Evolutionary conservation across 2,329 filamentous ascomycete species (phyloP).

Genomic region (Cercospora zeina): DNA sequence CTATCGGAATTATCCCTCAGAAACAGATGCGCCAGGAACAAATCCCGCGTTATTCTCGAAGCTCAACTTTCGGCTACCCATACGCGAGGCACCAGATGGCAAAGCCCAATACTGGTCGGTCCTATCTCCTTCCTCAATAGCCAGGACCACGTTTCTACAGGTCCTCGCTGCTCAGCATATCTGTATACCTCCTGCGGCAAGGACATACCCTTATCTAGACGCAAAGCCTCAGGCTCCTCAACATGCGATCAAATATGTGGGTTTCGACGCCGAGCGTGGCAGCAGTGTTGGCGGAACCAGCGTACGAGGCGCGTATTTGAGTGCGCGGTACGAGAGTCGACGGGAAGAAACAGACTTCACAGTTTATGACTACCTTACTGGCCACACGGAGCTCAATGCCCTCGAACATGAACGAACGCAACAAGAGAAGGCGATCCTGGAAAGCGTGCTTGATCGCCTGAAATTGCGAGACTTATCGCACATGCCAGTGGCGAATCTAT

Average conservation of each 20-base stretch:
- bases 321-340: slow-evolving; percentile 84
- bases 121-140: slow-evolving; percentile 73
- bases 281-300: slow-evolving; percentile 54
- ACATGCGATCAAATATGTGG: slow-evolving; percentile 81
- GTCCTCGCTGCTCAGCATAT: slow-evolving; percentile 74
- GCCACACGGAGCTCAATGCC: slow-evolving; percentile 81
- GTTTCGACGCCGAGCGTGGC: slow-evolving; percentile 75
- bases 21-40: slow-evolving; percentile 45
- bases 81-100: slow-evolving; percentile 6
- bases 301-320: slow-evolving; percentile 75
- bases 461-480: slow-evolving; percentile 67
- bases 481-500: slow-evolving; percentile 84
- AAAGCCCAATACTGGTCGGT: slow-evolving; percentile 72
- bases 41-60: slow-evolving; percentile 57
- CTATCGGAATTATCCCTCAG: slow-evolving; percentile 69
- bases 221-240: slow-evolving; percentile 58
- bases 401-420: slow-evolving; percentile 52
- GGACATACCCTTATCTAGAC: slow-evolving; percentile 76
- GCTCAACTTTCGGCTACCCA: slow-evolving; percentile 67
- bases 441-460: slow-evolving; percentile 68
- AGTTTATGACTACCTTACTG: slow-evolving; percentile 74
- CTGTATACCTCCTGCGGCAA: slow-evolving; percentile 70
- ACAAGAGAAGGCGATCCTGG: slow-evolving; percentile 54
- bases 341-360: slow-evolving; percentile 87
- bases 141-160: slow-evolving; percentile 80